A percentile compares a stretch with the other conserved stretches of the same genome.
These are phyloP conservation scores for Croton setiger DNA, from an alignment of 441 rosid genomes.

Conservation along the genomic window DNA sequence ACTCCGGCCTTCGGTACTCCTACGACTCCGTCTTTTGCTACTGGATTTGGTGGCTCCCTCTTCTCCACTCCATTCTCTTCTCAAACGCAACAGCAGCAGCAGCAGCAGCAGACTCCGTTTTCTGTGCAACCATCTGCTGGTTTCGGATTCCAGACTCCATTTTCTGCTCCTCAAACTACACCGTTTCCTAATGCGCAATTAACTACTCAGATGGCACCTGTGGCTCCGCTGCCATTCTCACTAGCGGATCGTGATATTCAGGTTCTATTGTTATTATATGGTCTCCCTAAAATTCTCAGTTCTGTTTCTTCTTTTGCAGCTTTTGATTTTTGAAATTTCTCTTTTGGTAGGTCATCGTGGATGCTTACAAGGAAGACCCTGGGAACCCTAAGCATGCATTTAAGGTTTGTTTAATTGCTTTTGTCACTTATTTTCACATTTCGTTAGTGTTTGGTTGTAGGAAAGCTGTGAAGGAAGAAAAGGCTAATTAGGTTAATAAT, in stretches of 20 bases:
- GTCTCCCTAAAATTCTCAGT: too few relatives aligned
- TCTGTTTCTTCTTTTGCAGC: background rate
- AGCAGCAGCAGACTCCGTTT: slow-evolving; percentile 45
- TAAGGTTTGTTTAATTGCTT: slow-evolving; percentile 40
- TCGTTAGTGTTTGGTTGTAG: background rate
- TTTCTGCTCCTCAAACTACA: slow-evolving; percentile 35
- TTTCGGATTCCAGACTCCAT: slow-evolving; percentile 54
- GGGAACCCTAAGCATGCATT: slow-evolving; percentile 68
- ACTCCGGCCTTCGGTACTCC: slow-evolving; percentile 57
- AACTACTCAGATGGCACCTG: slow-evolving; percentile 97
- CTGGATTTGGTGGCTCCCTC: slow-evolving; percentile 60
- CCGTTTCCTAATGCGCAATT: slow-evolving; percentile 66
- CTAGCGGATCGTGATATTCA: slow-evolving; percentile 93
- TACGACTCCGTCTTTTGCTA: slow-evolving; percentile 52
- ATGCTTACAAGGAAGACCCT: slow-evolving; percentile 75
- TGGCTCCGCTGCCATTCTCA: slow-evolving; percentile 86
- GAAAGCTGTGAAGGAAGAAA: background rate
- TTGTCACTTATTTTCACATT: background rate
- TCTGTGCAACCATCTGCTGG: slow-evolving; percentile 46
- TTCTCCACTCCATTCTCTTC: slow-evolving; percentile 75
- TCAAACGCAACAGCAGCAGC: slow-evolving; percentile 49
- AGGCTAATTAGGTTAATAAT: background rate
- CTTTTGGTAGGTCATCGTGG: slow-evolving; percentile 59
- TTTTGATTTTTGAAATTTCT: background rate
- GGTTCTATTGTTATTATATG: slow-evolving; percentile 28